phyloP scores from a whole-genome alignment of 2,329 filamentous ascomycete genomes.

The Curvularia lunata region DNA sequence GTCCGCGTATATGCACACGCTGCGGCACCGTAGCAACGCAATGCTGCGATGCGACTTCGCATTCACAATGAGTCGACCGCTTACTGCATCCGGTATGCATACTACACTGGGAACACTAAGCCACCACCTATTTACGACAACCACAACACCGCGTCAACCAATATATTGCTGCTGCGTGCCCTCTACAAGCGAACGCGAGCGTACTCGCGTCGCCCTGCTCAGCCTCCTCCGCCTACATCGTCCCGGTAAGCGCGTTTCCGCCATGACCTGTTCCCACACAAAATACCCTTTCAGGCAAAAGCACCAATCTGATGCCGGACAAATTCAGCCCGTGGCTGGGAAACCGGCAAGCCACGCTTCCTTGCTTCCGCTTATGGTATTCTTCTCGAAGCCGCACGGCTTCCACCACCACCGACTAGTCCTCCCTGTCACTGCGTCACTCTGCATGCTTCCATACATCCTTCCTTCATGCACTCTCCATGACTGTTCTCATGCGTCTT shows the following conservation, averaged over 20 bases:
- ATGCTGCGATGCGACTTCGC: constrained; percentile 18
- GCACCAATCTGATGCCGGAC: not conserved
- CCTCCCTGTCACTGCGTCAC: constrained; percentile 4
- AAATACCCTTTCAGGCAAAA: not conserved
- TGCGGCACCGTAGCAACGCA: constrained; percentile 21
- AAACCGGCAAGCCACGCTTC: constrained; percentile 3
- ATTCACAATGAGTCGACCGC: constrained; percentile 21
- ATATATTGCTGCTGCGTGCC: not conserved
- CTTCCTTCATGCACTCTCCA: not conserved
- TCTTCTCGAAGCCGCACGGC: constrained; percentile 22
- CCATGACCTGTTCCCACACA: not conserved
- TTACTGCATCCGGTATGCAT: constrained; percentile 1
- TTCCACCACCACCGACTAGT: constrained; percentile 18
- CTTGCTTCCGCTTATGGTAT: constrained; percentile 17
- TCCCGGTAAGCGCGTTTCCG: constrained; percentile 4
- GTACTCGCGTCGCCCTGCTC: not conserved
- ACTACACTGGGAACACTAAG: not conserved
- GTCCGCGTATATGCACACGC: constrained; percentile 12
- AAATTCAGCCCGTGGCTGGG: constrained; percentile 1
- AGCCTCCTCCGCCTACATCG: constrained; percentile 9
- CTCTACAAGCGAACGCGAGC: not conserved
- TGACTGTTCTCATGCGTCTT: constrained; percentile 7
- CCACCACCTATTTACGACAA: constrained; percentile 9
- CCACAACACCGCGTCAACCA: constrained; percentile 10
- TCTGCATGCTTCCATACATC: constrained; percentile 6